Percentiles rank a stretch among this genome's conserved stretches.
Conservation (phyloP, 148 eudicot genomes). For the Fallopia convolvulus region DNA sequence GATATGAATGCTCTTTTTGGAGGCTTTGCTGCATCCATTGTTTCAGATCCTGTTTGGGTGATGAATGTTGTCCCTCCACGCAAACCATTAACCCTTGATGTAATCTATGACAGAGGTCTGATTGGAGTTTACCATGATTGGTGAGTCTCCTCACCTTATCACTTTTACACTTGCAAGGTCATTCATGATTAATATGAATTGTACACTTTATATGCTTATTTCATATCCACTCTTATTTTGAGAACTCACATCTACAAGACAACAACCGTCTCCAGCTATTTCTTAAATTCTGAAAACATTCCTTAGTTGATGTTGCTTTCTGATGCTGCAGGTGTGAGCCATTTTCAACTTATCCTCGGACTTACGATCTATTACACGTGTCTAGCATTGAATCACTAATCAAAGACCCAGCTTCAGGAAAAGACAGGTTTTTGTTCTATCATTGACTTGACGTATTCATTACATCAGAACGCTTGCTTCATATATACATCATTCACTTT, state of each 20-base stretch:
- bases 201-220: not conserved
- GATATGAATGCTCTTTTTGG: constrained; percentile 98
- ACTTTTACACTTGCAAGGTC: not conserved
- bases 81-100: constrained; percentile 66
- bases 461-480: not conserved
- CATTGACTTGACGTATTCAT: not conserved
- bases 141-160: constrained; percentile 36
- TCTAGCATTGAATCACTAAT: constrained; percentile 69
- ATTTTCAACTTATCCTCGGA: constrained; percentile 99
- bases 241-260: not conserved
- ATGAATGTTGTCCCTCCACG: constrained; percentile 94
- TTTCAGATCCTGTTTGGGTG: constrained; percentile 91
- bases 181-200: not conserved
- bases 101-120: constrained; percentile 85
- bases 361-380: constrained; percentile 82
- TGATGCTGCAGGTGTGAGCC: constrained; percentile 79
- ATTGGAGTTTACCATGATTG: constrained; percentile 94
- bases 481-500: not conserved
- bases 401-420: constrained; percentile 63
- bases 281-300: not conserved
- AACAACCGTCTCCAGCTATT: not conserved
- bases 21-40: constrained; percentile 76
- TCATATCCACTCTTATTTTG: not conserved
- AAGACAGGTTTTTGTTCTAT: constrained; percentile 41
- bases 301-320: not conserved